Evolutionary conservation across 495 filamentous ascomycete genomes (phyloP).

Genomic region (Aspergillus bertholletiae): DNA sequence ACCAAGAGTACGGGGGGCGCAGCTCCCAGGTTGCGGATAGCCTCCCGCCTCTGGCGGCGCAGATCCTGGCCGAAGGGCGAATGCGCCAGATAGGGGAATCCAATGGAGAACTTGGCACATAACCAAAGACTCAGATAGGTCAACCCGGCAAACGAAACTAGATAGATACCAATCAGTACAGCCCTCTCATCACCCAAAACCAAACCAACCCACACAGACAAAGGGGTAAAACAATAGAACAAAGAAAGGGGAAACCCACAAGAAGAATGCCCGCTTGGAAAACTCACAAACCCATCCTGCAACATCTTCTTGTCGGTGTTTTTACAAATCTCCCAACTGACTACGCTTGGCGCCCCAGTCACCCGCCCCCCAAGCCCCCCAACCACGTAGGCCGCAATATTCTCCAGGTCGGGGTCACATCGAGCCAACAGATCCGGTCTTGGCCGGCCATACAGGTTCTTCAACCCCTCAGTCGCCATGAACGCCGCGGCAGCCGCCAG

Average conservation of each 20-base stretch:
- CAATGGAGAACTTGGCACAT: constrained; percentile 59
- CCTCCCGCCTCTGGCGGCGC: constrained; percentile 19
- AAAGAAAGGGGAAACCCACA: constrained; percentile 43
- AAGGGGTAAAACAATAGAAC: neutral
- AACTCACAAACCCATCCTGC: constrained; percentile 62
- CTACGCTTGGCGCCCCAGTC: constrained; percentile 42
- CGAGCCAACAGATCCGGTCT: constrained; percentile 61
- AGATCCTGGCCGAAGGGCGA: constrained; percentile 25
- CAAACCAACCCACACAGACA: too few relatives aligned
- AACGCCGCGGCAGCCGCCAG: constrained; percentile 52
- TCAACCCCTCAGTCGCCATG: constrained; percentile 59
- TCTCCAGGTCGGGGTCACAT: constrained; percentile 53
- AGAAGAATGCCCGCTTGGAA: constrained; percentile 67
- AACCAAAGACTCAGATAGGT: constrained; percentile 63
- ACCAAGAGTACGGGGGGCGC: constrained; percentile 58
- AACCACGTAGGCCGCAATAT: constrained; percentile 40
- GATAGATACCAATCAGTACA: constrained; percentile 2
- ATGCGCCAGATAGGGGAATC: constrained; percentile 56
- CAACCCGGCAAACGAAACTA: constrained; percentile 61
- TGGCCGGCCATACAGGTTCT: constrained; percentile 61
- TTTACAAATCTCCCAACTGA: constrained; percentile 52
- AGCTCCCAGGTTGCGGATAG: constrained; percentile 47
- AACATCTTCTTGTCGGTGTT: constrained; percentile 34
- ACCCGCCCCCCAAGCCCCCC: constrained; percentile 48
- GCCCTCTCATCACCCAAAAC: neutral